phyloP scores from a whole-genome alignment of 2,329 filamentous ascomycete genomes.

The Diaporthe sp. region DNA sequence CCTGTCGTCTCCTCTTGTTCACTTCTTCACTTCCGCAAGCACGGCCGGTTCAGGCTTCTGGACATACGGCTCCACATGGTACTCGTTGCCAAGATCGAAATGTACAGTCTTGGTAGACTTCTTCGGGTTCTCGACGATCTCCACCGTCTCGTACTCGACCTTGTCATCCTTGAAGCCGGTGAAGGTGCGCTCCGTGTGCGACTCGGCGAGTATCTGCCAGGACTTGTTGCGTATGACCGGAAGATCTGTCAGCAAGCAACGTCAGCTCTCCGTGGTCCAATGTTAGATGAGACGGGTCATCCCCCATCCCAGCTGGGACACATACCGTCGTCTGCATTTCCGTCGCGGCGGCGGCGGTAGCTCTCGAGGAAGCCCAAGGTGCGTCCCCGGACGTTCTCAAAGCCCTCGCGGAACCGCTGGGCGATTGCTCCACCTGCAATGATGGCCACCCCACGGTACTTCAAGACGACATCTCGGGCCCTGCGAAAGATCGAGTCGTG shows the following conservation, averaged over 20 bases:
- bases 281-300: background rate
- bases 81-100: background rate
- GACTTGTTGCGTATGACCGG: constrained; percentile 30
- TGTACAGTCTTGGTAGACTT: background rate
- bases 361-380: background rate
- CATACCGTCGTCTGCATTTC: background rate
- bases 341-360: background rate
- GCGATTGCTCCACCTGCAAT: background rate
- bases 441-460: background rate
- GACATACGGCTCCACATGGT: background rate
- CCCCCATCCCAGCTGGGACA: background rate
- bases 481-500: background rate
- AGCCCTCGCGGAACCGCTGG: background rate
- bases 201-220: constrained; percentile 38
- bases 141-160: background rate
- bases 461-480: background rate
- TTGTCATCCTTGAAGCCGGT: background rate
- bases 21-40: background rate
- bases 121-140: background rate
- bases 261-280: background rate
- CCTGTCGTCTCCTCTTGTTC: background rate
- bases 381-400: background rate
- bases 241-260: constrained; percentile 23
- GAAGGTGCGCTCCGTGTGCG: background rate
- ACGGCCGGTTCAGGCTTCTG: constrained; percentile 24